Base-by-base conservation (phyloP, 2,329 filamentous ascomycete genomes). In the Aspergillus brunneoviolaceus region DNA sequence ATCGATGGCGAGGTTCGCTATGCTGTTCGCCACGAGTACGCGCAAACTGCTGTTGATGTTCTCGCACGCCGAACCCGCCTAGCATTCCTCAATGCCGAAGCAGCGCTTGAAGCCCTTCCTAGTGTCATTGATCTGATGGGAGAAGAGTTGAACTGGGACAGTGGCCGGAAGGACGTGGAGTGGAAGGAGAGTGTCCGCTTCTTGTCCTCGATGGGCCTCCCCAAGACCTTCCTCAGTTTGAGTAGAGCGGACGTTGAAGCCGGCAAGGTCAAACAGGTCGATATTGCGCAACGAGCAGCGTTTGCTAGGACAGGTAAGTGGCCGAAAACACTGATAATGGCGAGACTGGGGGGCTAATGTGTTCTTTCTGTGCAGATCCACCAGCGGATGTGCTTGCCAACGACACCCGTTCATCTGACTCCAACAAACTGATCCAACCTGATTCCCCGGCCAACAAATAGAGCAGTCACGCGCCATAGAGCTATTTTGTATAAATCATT, bases 1-100 rank as follows among this genome's bases (percentile, higher is more conserved):
- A 87, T 97, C 27, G 93, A 97, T 70, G 92, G 92, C 52, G 94
- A 98, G 79, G 84, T 97, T 47, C 87, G 92, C 58, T 96, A 96
- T 74, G 92, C 92, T 25, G 87, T 96, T 47, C 83, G 88, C 54
- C 89, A 96, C 76, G 94, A 97, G 79, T 96, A 96, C 71, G 94
- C 94, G 3, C 91, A 96, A 76, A 96, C 91, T 3, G 91, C 92
- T 1, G 89, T 93, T 16, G 93, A 97, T 72, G 89, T 97, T 12
- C 81, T 97, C 51, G 93, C 92, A 2, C 85, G 94, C 60, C 84
- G 93, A 63, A 97, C 90, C 47, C 84, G 94, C 59, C 79, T 97
- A 58, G 90, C 92, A 9, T 98, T 97, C 80, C 79, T 97, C 67
- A 96, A 96, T 73, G 92, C 92, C 5, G 91, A 96, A 76, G 93